Conservation (phyloP, 2,329 filamentous ascomycete species). For the Fusarium sp. region DNA sequence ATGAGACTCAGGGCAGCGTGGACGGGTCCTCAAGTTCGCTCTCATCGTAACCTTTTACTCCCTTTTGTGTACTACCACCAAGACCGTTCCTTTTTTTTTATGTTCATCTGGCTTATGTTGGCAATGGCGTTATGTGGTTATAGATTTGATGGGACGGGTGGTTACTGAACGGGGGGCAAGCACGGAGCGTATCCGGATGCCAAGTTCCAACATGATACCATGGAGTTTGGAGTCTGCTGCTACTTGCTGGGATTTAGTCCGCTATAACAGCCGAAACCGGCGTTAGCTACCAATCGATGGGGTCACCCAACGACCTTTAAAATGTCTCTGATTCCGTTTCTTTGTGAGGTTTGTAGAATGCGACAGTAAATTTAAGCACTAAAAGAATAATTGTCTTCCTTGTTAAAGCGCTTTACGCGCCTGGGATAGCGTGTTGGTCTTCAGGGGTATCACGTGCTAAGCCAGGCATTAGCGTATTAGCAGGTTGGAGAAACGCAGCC, state of each 20-base stretch:
- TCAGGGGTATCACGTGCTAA: conserved; percentile 49
- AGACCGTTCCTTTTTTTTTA: conserved; percentile 11
- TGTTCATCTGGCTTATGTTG: conserved; percentile 6
- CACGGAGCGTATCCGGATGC: conserved; percentile 34
- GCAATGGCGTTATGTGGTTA: conserved; percentile 37
- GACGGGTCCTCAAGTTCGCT: conserved; percentile 52
- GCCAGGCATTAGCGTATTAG: conserved; percentile 38
- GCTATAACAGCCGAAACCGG: conserved; percentile 26
- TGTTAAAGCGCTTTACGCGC: conserved; percentile 16
- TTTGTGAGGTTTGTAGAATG: not conserved
- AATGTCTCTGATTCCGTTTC: not conserved
- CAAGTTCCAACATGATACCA: conserved; percentile 53
- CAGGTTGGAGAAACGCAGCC: conserved; percentile 32
- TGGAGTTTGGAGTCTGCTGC: conserved; percentile 45
- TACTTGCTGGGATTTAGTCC: conserved; percentile 31
- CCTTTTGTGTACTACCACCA: conserved; percentile 8
- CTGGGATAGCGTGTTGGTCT: conserved; percentile 31
- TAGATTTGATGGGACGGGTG: conserved; percentile 32
- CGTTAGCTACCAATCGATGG: conserved; percentile 7
- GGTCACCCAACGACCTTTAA: not conserved
- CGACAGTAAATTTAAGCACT: not conserved
- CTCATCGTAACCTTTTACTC: conserved; percentile 44
- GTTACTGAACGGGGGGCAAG: conserved; percentile 26
- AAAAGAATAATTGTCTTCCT: not conserved
- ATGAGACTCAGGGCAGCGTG: conserved; percentile 47